phyloP scores from a whole-genome alignment of 441 rosid species.

The Bocquillonia castaneifolia region DNA sequence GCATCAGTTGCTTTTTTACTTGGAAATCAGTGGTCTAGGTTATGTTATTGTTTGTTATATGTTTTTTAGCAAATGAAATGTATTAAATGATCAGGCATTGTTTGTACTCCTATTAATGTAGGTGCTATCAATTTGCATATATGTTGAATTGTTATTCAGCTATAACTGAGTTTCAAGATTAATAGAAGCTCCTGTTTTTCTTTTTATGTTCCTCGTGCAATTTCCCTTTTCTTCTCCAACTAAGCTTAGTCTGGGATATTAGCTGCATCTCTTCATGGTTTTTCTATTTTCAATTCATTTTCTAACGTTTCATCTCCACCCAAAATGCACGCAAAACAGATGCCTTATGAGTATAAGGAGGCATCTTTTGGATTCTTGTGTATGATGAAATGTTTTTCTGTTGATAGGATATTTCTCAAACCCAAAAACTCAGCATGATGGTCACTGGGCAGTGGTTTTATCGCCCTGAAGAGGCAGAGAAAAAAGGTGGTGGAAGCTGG shows the following conservation, averaged over 20 bases:
- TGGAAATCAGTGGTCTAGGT: background rate
- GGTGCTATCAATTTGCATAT: no score
- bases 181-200: no score
- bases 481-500: constrained; percentile 89
- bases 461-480: constrained; percentile 91
- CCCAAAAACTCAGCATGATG: constrained; percentile 56
- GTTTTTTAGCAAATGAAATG: no score
- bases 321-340: background rate
- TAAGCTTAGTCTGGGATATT: background rate
- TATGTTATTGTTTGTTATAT: no score
- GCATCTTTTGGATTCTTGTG: background rate
- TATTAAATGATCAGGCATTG: no score
- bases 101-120: no score
- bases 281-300: background rate
- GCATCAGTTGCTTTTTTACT: background rate
- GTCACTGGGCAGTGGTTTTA: constrained; percentile 94
- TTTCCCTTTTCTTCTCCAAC: background rate
- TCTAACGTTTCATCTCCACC: no score
- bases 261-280: no score
- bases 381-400: constrained; percentile 7
- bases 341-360: background rate
- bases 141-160: background rate
- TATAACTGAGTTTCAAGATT: background rate
- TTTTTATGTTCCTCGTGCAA: no score
- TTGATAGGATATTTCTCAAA: constrained; percentile 64